Conservation (phyloP, 2,329 filamentous ascomycete genomes). For the Fusarium sp. region DNA sequence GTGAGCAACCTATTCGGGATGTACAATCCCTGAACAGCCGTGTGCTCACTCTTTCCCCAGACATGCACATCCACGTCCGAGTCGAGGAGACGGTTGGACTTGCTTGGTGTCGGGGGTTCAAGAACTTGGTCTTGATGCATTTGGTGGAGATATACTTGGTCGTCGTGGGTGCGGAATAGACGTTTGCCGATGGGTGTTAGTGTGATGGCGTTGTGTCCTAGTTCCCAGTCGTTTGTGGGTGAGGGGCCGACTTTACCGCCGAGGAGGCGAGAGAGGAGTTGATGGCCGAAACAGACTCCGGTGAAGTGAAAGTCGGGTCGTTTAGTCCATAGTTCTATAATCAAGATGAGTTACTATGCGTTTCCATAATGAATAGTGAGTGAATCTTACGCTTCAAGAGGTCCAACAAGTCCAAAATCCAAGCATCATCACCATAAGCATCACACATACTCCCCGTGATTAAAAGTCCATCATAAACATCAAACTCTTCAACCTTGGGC, state of each 20-base stretch:
- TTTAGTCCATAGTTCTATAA: conserved; percentile 58
- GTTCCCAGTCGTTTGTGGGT: conserved; percentile 75
- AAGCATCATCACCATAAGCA: conserved; percentile 75
- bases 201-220: conserved; percentile 72
- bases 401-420: conserved; percentile 77
- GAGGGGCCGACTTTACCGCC: conserved; percentile 74
- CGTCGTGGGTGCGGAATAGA: conserved; percentile 69
- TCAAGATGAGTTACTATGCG: neutral
- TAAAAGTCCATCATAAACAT: conserved; percentile 77
- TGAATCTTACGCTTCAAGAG: conserved; percentile 55
- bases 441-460: conserved; percentile 77
- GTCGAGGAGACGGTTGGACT: conserved; percentile 50
- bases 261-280: conserved; percentile 78
- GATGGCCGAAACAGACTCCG: conserved; percentile 85
- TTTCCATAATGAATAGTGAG: neutral
- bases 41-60: conserved; percentile 73
- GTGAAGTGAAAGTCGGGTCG: conserved; percentile 68
- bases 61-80: conserved; percentile 57
- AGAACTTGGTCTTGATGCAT: conserved; percentile 83
- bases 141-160: conserved; percentile 71
- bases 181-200: conserved; percentile 74
- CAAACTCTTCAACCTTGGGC: conserved; percentile 60
- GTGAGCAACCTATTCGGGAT: conserved; percentile 71
- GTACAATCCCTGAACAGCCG: conserved; percentile 80
- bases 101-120: conserved; percentile 65